These are phyloP conservation scores for Citrullus amarus DNA, from an alignment of 306 rosid genomes.

Conservation along the genomic window DNA sequence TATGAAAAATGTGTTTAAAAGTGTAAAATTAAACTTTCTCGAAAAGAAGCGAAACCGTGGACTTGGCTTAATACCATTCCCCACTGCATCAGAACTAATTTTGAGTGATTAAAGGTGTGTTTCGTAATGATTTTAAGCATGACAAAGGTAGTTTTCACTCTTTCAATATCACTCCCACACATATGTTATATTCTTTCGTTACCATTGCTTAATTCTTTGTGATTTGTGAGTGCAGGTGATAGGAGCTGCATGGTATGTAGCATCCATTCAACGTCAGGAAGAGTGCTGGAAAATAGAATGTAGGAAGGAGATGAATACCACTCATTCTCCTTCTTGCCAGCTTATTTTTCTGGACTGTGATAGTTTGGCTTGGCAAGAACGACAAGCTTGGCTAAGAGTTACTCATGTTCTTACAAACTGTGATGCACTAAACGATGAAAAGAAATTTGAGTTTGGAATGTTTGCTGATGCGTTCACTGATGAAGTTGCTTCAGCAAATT, in stretches of 20 bases:
- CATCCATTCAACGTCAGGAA: constrained; percentile 59
- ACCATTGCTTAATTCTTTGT: background rate
- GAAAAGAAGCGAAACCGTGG: too few species aligned
- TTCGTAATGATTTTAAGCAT: too few species aligned
- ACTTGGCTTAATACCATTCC: too few species aligned
- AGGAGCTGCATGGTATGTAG: constrained; percentile 81
- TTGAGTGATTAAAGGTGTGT: too few species aligned
- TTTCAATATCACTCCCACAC: too few species aligned
- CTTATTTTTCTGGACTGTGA: constrained; percentile 48
- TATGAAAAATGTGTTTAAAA: too few species aligned
- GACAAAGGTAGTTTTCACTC: too few species aligned
- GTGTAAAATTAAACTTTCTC: too few species aligned
- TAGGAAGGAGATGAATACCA: constrained; percentile 34
- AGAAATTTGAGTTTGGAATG: constrained; percentile 56
- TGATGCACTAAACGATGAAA: constrained; percentile 37
- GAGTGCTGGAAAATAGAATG: constrained; percentile 66
- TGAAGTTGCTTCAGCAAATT: constrained; percentile 40
- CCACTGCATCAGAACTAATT: too few species aligned
- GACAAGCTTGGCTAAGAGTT: constrained; percentile 35
- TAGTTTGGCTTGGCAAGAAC: constrained; percentile 11
- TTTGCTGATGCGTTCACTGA: constrained; percentile 66
- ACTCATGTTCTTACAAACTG: constrained; percentile 38
- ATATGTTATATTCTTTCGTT: background rate
- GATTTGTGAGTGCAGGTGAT: constrained; percentile 57
- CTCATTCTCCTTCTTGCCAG: constrained; percentile 65